Conservation (phyloP, 495 filamentous ascomycete genomes). For the Ascobolus immersus region DNA sequence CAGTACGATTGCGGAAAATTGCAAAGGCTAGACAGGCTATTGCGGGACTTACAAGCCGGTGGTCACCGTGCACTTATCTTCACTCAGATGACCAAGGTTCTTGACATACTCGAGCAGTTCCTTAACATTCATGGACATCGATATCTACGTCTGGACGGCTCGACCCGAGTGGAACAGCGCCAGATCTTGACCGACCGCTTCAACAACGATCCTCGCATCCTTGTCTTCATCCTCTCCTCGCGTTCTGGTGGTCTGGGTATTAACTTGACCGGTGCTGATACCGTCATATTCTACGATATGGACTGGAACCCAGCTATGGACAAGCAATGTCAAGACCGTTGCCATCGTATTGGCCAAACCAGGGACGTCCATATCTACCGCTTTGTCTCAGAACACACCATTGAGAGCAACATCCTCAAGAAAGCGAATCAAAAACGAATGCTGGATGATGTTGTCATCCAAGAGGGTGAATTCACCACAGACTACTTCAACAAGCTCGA, state of each 20-base stretch:
- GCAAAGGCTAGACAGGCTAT: slow-evolving; percentile 63
- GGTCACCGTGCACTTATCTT: slow-evolving; percentile 91
- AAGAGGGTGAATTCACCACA: slow-evolving; percentile 94
- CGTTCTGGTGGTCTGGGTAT: slow-evolving; percentile 87
- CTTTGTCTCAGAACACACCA: slow-evolving; percentile 89
- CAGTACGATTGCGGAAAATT: slow-evolving; percentile 98
- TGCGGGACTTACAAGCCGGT: slow-evolving; percentile 66
- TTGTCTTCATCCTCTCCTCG: slow-evolving; percentile 83
- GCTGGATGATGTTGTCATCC: slow-evolving; percentile 93
- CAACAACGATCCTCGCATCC: slow-evolving; percentile 78
- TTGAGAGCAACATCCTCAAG: slow-evolving; percentile 92
- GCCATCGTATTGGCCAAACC: slow-evolving; percentile 93
- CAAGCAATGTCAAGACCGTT: slow-evolving; percentile 95
- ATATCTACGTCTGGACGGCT: slow-evolving; percentile 82
- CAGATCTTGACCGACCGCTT: slow-evolving; percentile 91
- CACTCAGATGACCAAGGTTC: slow-evolving; percentile 97
- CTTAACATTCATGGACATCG: slow-evolving; percentile 95
- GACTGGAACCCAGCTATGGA: slow-evolving; percentile 99
- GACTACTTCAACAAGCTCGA: slow-evolving; percentile 78
- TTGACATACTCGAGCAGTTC: slow-evolving; percentile 93
- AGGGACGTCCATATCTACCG: slow-evolving; percentile 97
- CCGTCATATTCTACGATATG: slow-evolving; percentile 97
- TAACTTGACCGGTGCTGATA: slow-evolving; percentile 89
- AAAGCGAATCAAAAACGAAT: slow-evolving; percentile 94
- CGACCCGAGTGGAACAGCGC: slow-evolving; percentile 81